Base-by-base conservation (phyloP, 2,329 filamentous ascomycete species). In the Huntiella abstrusa region DNA sequence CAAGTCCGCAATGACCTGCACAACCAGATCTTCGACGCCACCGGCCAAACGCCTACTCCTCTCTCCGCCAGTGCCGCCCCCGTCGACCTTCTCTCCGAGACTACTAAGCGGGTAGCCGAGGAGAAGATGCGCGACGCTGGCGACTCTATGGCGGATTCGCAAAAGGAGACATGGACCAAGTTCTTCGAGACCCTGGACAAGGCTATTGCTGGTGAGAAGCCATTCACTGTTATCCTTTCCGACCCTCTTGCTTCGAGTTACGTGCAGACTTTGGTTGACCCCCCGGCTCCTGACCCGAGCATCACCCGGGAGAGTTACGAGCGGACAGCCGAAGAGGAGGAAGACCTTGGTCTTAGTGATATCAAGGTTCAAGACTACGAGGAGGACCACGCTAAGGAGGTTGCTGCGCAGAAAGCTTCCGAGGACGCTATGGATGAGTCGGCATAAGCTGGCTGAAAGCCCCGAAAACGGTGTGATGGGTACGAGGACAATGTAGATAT, bases 241-340 rank as follows among this genome's bases (percentile, higher is more conserved):
- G 91, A 98, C 59, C 91, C 91, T 0, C 67, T 96, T 52, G 91
- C 87, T 8, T 83, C 83, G 60, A 94, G 85, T 57, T 98, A 93
- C 58, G 82, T 98, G 40, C 91, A 98, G 65, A 84, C 87, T 56
- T 70, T 93, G 50, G 82, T 85, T 17, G 80, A 86, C 53, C 80
- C 82, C 2, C 66, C 67, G 33, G 56, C 70, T 41, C 64, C 67
- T 0, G 91, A 98, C 57, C 80, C 80, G 12, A 81, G 91, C 62
- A 81, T 98, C 58, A 76, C 72, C 48, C 70, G 75, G 2, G 83
- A 84, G 63, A 81, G 83, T 28, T 98, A 98, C 60, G 75, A 82
- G 50, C 73, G 91, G 51, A 94, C 88, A 0, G 77, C 80, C 0
- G 83, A 95, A 60, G 91, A 98, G 58, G 84, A 94, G 63, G 91